Percentiles rank a stretch among this genome's conserved stretches.
Evolutionary conservation across 2,329 filamentous ascomycete species (phyloP).

Genomic region (Biscogniauxia marginata): DNA sequence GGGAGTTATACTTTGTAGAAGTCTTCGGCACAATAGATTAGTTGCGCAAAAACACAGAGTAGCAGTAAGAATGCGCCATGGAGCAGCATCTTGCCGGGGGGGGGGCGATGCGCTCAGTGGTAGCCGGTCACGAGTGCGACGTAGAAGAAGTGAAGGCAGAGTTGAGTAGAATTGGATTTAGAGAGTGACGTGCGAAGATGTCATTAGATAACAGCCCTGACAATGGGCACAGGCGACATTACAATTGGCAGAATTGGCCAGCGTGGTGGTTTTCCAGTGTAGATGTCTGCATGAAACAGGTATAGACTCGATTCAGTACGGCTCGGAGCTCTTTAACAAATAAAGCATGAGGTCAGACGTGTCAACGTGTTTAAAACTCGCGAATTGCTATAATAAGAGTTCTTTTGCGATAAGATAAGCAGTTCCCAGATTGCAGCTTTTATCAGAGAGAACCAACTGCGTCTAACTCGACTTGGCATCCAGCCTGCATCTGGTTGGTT

Average conservation of each 20-base stretch:
- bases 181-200: background rate
- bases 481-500: background rate
- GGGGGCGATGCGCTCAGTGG: background rate
- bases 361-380: constrained; percentile 30
- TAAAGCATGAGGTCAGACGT: constrained; percentile 17
- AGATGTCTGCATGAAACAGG: background rate
- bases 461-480: background rate
- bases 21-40: constrained; percentile 63
- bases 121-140: background rate
- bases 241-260: constrained; percentile 16
- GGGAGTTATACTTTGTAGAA: constrained; percentile 67
- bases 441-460: constrained; percentile 2
- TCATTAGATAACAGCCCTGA: no score
- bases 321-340: background rate
- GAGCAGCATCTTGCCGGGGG: constrained; percentile 48
- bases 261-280: constrained; percentile 11
- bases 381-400: constrained; percentile 3
- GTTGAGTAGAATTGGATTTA: background rate
- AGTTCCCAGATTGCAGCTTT: constrained; percentile 1
- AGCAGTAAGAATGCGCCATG: constrained; percentile 48
- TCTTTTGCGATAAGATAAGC: constrained; percentile 29
- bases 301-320: background rate
- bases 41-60: constrained; percentile 52
- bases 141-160: background rate
- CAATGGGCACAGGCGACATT: no score